These are phyloP conservation scores for Simplicillium sp. DNA, from an alignment of 2,329 filamentous ascomycete species.

Conservation along the genomic window DNA sequence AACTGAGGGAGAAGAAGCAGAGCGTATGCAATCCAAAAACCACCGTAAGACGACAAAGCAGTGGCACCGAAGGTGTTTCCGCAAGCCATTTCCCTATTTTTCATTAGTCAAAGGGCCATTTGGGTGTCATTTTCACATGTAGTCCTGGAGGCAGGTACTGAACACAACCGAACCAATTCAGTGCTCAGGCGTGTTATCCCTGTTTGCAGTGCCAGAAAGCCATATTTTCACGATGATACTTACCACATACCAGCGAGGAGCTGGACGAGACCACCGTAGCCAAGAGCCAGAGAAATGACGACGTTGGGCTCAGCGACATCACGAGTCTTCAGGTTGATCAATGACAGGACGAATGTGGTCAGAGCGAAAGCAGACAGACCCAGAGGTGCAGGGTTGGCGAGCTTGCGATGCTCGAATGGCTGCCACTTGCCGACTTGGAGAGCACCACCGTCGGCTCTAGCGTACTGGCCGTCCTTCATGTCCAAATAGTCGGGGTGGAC, in stretches of 20 bases:
- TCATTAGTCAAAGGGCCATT: constrained; percentile 6
- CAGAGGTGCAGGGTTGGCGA: constrained; percentile 71
- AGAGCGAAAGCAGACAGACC: constrained; percentile 72
- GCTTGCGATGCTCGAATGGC: constrained; percentile 56
- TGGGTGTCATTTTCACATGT: background rate
- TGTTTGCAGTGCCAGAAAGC: too few relatives aligned
- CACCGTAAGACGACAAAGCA: constrained; percentile 71
- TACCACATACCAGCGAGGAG: constrained; percentile 82
- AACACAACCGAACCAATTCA: too few relatives aligned
- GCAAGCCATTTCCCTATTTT: constrained; percentile 71
- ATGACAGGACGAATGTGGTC: constrained; percentile 71
- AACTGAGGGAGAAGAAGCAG: constrained; percentile 64
- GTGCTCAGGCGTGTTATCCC: too few relatives aligned
- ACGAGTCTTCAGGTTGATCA: constrained; percentile 60
- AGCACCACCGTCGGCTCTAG: constrained; percentile 56
- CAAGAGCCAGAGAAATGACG: constrained; percentile 59
- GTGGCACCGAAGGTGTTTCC: constrained; percentile 83
- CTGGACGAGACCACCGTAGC: constrained; percentile 71
- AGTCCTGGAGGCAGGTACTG: too few relatives aligned
- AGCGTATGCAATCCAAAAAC: constrained; percentile 72
- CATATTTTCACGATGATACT: constrained; percentile 19
- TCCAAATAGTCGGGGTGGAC: constrained; percentile 1
- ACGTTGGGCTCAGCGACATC: constrained; percentile 53
- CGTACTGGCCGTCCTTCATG: constrained; percentile 8
- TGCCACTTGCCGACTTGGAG: constrained; percentile 63